Percentiles rank a stretch among this genome's conserved stretches.
Evolutionary conservation across 148 eudicot species (phyloP).

Genomic region (Chenopodium berlandieri): DNA sequence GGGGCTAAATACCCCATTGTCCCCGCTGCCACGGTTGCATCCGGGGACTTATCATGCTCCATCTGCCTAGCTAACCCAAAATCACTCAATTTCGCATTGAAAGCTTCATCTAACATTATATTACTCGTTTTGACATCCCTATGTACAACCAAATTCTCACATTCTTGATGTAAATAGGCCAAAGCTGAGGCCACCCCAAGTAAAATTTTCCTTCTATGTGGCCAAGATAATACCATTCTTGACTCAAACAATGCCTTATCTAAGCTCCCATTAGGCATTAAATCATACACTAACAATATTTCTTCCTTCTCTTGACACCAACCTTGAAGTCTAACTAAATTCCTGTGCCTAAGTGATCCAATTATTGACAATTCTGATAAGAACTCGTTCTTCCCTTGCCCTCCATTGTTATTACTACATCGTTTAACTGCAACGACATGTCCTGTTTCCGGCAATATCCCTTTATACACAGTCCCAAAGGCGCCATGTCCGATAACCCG

Average conservation of each 20-base stretch:
- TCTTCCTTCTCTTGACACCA: constrained; percentile 94
- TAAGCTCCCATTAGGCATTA: constrained; percentile 83
- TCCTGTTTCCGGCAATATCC: constrained; percentile 53
- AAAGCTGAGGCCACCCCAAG: constrained; percentile 73
- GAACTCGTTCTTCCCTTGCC: constrained; percentile 75
- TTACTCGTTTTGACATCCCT: constrained; percentile 74
- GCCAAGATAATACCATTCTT: constrained; percentile 52
- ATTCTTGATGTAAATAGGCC: constrained; percentile 79
- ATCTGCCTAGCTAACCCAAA: constrained; percentile 68
- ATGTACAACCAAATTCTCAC: constrained; percentile 75
- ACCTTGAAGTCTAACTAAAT: constrained; percentile 81
- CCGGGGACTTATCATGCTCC: constrained; percentile 77
- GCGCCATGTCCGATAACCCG: constrained; percentile 85
- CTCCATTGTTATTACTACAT: constrained; percentile 55
- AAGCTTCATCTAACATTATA: constrained; percentile 73
- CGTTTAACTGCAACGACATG: constrained; percentile 72
- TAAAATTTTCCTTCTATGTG: constrained; percentile 55
- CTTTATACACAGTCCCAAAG: constrained; percentile 76
- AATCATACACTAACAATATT: constrained; percentile 67
- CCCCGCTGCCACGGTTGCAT: constrained; percentile 72
- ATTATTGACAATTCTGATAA: constrained; percentile 82
- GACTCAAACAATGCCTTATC: constrained; percentile 78
- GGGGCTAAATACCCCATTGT: constrained; percentile 92
- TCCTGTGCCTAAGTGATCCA: constrained; percentile 78
- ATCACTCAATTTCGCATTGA: constrained; percentile 67